Conservation (phyloP, 2,329 filamentous ascomycete species). For the Xylaria sp. region DNA sequence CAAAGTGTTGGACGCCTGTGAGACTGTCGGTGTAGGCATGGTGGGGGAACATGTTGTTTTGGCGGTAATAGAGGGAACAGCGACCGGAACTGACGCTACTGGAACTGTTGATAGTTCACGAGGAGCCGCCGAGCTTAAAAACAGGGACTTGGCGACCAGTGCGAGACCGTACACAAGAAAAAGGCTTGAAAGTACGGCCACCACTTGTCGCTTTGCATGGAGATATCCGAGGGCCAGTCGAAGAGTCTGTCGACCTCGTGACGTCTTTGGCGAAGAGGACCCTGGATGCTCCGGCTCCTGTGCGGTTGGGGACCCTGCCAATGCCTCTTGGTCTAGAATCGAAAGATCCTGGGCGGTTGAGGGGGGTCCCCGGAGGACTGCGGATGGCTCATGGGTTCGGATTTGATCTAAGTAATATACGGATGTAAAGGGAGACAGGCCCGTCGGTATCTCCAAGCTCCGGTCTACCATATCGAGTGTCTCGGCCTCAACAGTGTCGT, state of each 20-base stretch:
- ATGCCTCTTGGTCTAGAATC: neutral
- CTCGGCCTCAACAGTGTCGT: slow-evolving; percentile 36
- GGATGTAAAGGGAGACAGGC: slow-evolving; percentile 34
- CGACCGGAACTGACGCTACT: slow-evolving; percentile 40
- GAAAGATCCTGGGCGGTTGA: neutral
- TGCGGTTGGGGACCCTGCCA: neutral
- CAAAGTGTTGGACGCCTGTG: slow-evolving; percentile 41
- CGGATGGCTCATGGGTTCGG: slow-evolving; percentile 11
- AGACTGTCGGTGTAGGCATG: slow-evolving; percentile 38
- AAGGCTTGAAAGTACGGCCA: slow-evolving; percentile 30
- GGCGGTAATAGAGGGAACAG: slow-evolving; percentile 30
- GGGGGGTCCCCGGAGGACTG: slow-evolving; percentile 7
- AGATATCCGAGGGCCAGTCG: slow-evolving; percentile 15
- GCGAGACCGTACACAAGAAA: slow-evolving; percentile 31
- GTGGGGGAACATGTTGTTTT: slow-evolving; percentile 33
- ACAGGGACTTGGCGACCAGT: slow-evolving; percentile 29
- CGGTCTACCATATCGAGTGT: slow-evolving; percentile 34
- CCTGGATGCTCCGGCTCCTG: slow-evolving; percentile 1
- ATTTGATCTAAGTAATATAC: slow-evolving; percentile 19
- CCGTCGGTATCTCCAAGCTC: slow-evolving; percentile 43
- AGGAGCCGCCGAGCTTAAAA: slow-evolving; percentile 29
- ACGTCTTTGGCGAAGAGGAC: neutral
- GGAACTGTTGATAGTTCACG: slow-evolving; percentile 41
- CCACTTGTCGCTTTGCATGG: slow-evolving; percentile 25
- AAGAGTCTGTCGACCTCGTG: neutral